Base-by-base conservation (phyloP, 805 yeast genomes). In the Cyberlindnera suaveolens region DNA sequence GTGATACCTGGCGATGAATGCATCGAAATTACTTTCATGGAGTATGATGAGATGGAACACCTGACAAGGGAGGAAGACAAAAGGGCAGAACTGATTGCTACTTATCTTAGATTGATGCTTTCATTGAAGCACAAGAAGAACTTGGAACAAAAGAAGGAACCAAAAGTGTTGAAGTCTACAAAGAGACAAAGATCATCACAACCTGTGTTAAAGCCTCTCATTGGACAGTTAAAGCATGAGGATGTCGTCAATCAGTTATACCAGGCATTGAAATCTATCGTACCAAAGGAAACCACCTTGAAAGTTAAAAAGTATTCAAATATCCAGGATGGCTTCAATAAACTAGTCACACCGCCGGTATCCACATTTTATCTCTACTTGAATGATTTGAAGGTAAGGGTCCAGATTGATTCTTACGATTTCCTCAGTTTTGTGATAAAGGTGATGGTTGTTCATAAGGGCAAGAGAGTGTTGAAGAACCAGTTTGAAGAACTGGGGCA, bases 11-110 rank as follows among this genome's bases (percentile, higher is more conserved):
- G 84, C 16, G 74, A 77, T 34, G 79, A 82, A 47, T 66, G 76
- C 31, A 66, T 90, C 31, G 95, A 85, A 58, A 72, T 90, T 39
- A 93, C 82, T 48, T 67, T 78, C n/a, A 71, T 78, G 14, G 66
- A 73, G 4, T 66, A 59, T 7, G 68, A 63, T 16, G 69, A 63
- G 38, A 11, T 15, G 51, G 53, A 1, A 48, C 60, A 6, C 68
- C 66, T 32, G 60, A 60, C 31, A 64, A 57, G 34, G 67, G 65
- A 41, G 73, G 60, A 66, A 45, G 65, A 66, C 41, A 52, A 43
- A 42, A 57, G 70, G 36, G 72, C 71, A 0, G 58, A 61, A 40
- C 38, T 66, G 15, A 48, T 65, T 20, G 51, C 64, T n/a, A 50
- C 63, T 1, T 61, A 49, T 56, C 54, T 54, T 46, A 56, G 62